phyloP scores from a whole-genome alignment of 441 rosid species.

The Kokia cookei region DNA sequence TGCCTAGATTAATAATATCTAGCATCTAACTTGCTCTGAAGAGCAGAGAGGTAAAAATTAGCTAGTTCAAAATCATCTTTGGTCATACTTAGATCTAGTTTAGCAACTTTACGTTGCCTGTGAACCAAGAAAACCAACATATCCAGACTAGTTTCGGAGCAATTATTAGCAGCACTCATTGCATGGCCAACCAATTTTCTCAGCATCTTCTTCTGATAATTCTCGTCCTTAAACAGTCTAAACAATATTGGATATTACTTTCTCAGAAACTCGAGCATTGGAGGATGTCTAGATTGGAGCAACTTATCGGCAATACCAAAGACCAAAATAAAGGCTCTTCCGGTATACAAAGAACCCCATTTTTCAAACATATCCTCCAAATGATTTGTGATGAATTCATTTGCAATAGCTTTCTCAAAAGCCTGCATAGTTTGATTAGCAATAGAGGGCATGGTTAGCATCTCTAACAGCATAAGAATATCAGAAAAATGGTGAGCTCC shows the following conservation, averaged over 20 bases:
- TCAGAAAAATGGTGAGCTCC: slow-evolving; percentile 77
- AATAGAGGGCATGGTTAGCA: slow-evolving; percentile 80
- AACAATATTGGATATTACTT: slow-evolving; percentile 73
- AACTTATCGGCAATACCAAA: slow-evolving; percentile 91
- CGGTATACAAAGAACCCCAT: slow-evolving; percentile 18
- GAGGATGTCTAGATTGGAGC: slow-evolving; percentile 61
- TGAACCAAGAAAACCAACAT: slow-evolving; percentile 62
- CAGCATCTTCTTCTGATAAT: slow-evolving; percentile 71
- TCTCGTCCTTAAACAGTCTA: slow-evolving; percentile 79
- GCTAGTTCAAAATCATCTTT: too few species aligned
- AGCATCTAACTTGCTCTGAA: too few species aligned
- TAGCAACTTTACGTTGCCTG: too few species aligned
- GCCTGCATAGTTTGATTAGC: slow-evolving; percentile 85
- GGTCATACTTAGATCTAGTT: too few species aligned
- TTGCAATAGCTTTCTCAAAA: slow-evolving; percentile 87
- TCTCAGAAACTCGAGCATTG: slow-evolving; percentile 77
- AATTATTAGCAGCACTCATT: slow-evolving; percentile 55
- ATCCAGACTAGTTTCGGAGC: slow-evolving; percentile 64
- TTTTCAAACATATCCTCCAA: slow-evolving; percentile 63
- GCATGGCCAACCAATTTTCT: slow-evolving; percentile 85
- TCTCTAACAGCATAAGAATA: slow-evolving; percentile 77
- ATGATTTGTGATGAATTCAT: slow-evolving; percentile 68
- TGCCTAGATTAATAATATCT: too few species aligned
- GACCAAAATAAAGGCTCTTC: slow-evolving; percentile 62
- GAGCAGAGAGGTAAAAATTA: too few species aligned